phyloP scores from a whole-genome alignment of 208 protist genomes.

The Trypanosoma lewisi region DNA sequence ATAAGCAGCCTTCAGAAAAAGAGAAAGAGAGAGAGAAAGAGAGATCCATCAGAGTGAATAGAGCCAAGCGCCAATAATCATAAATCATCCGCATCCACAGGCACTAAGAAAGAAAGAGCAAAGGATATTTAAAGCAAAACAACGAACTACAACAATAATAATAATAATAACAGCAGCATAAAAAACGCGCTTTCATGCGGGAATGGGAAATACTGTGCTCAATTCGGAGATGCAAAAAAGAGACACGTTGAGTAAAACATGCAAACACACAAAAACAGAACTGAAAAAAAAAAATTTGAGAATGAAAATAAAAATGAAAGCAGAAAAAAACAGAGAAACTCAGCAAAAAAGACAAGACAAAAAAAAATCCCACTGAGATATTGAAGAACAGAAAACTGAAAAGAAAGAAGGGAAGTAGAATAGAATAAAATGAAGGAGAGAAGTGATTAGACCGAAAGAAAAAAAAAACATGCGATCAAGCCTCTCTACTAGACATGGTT shows the following conservation, averaged over 20 bases:
- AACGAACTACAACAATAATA: neutral
- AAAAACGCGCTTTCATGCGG: neutral
- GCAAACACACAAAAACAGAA: neutral
- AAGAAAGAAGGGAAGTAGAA: neutral
- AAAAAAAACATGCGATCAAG: slow-evolving; percentile 17
- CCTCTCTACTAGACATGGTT: neutral
- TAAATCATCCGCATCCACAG: too few species aligned
- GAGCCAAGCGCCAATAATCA: too few species aligned
- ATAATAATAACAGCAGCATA: slow-evolving; percentile 13
- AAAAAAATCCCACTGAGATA: slow-evolving; percentile 5
- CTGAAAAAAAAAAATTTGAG: slow-evolving; percentile 8
- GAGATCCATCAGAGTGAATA: too few species aligned
- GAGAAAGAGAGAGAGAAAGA: too few species aligned
- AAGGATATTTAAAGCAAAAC: too few species aligned
- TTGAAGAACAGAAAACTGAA: neutral
- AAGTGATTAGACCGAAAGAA: neutral
- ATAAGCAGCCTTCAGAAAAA: too few species aligned
- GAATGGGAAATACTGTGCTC: neutral
- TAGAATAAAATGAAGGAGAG: neutral
- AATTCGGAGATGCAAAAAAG: slow-evolving; percentile 6
- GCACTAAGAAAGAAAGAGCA: too few species aligned
- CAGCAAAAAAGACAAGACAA: slow-evolving; percentile 8
- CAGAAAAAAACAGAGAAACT: slow-evolving; percentile 18
- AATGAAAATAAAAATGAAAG: neutral
- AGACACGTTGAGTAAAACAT: neutral